These are phyloP conservation scores for Eimeria tenella DNA, from an alignment of 169 alveolate species.

Conservation along the genomic window DNA sequence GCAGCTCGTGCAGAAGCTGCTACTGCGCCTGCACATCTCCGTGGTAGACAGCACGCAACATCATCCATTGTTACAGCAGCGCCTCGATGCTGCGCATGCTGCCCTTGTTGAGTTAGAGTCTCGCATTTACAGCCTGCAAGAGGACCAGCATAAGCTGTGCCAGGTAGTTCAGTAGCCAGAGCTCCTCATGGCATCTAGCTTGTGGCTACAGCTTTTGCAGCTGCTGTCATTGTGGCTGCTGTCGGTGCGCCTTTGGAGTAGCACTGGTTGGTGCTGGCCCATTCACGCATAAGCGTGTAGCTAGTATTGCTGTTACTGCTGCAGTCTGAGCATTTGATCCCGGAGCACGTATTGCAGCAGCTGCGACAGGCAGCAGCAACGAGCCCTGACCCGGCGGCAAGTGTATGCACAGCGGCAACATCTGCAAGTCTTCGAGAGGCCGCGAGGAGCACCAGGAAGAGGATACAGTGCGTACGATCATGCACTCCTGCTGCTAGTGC, in stretches of 20 bases:
- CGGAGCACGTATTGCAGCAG: slow-evolving; percentile 68
- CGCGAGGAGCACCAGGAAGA: slow-evolving; percentile 42
- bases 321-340: slow-evolving; percentile 66
- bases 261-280: neutral
- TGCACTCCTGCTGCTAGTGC: slow-evolving; percentile 5
- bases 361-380: slow-evolving; percentile 65
- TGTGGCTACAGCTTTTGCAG: neutral
- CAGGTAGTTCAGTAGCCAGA: neutral
- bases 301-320: slow-evolving; percentile 13
- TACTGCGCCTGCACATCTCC: slow-evolving; percentile 27
- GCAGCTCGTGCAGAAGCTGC: slow-evolving; percentile 48
- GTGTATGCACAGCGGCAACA: slow-evolving; percentile 62
- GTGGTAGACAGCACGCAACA: slow-evolving; percentile 12
- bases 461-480: slow-evolving; percentile 19
- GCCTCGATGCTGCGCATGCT: slow-evolving; percentile 64
- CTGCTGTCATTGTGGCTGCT: neutral
- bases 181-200: neutral
- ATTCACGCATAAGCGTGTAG: neutral
- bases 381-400: slow-evolving; percentile 33
- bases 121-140: slow-evolving; percentile 25
- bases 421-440: slow-evolving; percentile 54
- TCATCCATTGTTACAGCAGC: slow-evolving; percentile 39
- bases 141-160: slow-evolving; percentile 64
- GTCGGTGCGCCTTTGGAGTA: neutral
- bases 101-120: slow-evolving; percentile 60